phyloP scores from a whole-genome alignment of 352 stramenopile species.

The Saprolegnia diclina region DNA sequence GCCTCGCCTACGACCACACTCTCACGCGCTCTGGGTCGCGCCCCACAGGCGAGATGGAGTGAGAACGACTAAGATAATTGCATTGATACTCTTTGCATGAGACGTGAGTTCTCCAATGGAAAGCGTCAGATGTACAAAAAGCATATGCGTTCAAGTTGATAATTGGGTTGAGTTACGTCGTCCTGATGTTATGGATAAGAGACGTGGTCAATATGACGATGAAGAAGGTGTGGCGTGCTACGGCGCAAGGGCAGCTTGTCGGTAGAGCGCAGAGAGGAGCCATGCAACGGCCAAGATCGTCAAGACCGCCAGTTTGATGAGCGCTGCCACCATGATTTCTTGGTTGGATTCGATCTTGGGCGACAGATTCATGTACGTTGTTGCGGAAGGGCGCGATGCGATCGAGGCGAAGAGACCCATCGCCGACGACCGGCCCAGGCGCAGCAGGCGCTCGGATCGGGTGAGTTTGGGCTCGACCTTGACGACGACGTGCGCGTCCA shows the following conservation, averaged over 20 bases:
- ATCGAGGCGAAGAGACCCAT: not conserved
- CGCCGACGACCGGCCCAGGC: not conserved
- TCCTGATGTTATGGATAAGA: too few relatives aligned
- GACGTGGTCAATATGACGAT: too few relatives aligned
- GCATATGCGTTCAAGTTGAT: not conserved
- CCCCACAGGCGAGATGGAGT: not conserved
- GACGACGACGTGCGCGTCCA: conserved; percentile 22
- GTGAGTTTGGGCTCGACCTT: conserved; percentile 33
- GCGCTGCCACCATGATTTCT: conserved; percentile 37
- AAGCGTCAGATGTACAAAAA: not conserved
- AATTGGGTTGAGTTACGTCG: too few relatives aligned
- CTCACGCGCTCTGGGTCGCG: too few relatives aligned
- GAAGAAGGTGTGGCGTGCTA: not conserved
- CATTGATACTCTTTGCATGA: too few relatives aligned
- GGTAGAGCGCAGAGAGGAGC: conserved; percentile 39
- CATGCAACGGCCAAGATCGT: conserved; percentile 33
- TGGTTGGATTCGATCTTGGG: conserved; percentile 37
- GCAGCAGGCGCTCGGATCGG: conserved; percentile 25
- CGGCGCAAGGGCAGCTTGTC: conserved; percentile 20
- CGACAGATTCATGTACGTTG: conserved; percentile 25
- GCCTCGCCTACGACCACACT: conserved; percentile 42
- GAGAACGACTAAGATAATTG: not conserved
- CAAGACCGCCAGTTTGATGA: conserved; percentile 34
- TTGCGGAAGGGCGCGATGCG: not conserved
- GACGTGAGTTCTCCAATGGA: too few relatives aligned